Percentiles rank a stretch among this genome's conserved stretches.
Evolutionary conservation across 2,329 filamentous ascomycete species (phyloP).

Genomic region (Aspergillus sp.): DNA sequence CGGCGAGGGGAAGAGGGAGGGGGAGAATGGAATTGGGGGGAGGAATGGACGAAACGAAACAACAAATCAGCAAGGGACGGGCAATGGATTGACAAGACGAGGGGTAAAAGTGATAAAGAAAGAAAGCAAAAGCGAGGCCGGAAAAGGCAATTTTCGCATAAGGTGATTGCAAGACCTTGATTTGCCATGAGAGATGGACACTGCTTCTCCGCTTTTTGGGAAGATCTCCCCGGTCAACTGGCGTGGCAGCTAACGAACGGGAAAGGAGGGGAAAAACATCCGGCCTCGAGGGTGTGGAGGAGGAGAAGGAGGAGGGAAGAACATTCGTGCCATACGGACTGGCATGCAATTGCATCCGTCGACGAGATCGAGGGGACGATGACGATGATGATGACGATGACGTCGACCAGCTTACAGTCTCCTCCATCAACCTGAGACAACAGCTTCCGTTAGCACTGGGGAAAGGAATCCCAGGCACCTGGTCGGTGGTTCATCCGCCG

Average conservation of each 20-base stretch:
- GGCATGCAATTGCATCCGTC: background rate
- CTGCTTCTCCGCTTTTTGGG: background rate
- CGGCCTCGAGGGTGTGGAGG: background rate
- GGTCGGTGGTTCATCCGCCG: conserved; percentile 21
- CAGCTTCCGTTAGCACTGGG: background rate
- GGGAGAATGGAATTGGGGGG: background rate
- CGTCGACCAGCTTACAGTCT: conserved; percentile 2
- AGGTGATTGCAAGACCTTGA: background rate
- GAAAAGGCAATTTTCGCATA: background rate
- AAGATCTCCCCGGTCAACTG: background rate
- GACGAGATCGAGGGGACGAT: too few species aligned
- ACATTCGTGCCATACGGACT: background rate
- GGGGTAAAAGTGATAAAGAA: background rate
- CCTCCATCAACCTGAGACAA: background rate
- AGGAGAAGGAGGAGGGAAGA: background rate
- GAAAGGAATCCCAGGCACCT: conserved; percentile 19
- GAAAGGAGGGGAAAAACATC: background rate
- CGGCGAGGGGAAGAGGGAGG: background rate
- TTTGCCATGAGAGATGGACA: background rate
- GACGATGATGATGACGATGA: background rate
- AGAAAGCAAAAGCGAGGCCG: background rate
- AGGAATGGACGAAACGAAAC: background rate
- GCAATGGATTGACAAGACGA: background rate
- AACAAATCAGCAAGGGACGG: background rate
- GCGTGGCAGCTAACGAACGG: background rate